These are phyloP conservation scores for Fusarium domesticum DNA, from an alignment of 2,329 filamentous ascomycete species.

Conservation along the genomic window DNA sequence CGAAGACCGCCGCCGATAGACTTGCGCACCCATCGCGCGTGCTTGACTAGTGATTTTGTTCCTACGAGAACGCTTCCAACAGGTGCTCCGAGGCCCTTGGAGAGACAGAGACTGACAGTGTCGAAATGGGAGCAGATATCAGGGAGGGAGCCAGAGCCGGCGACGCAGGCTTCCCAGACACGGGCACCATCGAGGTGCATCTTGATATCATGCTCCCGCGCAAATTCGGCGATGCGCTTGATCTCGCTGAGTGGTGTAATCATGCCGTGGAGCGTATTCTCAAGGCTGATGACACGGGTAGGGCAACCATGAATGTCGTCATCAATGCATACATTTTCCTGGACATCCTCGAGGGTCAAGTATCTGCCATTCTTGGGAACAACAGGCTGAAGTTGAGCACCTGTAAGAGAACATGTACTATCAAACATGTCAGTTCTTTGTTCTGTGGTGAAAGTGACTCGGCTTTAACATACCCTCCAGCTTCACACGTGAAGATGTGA, in stretches of 20 bases:
- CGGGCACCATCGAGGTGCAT: slow-evolving; percentile 78
- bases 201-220: slow-evolving; percentile 58
- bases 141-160: slow-evolving; percentile 62
- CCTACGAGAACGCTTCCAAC: slow-evolving; percentile 74
- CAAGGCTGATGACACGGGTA: slow-evolving; percentile 75
- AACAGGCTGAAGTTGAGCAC: slow-evolving; percentile 66
- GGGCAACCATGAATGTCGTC: slow-evolving; percentile 76
- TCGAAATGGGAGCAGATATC: slow-evolving; percentile 70
- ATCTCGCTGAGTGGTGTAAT: slow-evolving; percentile 74
- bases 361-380: slow-evolving; percentile 68
- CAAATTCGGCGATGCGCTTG: slow-evolving; percentile 67
- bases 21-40: slow-evolving; percentile 55
- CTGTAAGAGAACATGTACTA: slow-evolving; percentile 68
- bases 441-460: too few relatives aligned
- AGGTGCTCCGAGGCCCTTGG: slow-evolving; percentile 78
- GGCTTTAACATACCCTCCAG: slow-evolving; percentile 56
- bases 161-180: slow-evolving; percentile 76
- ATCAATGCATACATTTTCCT: slow-evolving; percentile 60
- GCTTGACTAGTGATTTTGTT: slow-evolving; percentile 33
- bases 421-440: slow-evolving; percentile 10
- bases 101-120: slow-evolving; percentile 74
- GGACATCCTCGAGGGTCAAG: slow-evolving; percentile 73
- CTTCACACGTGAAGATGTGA: slow-evolving; percentile 71
- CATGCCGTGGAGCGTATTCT: slow-evolving; percentile 80
- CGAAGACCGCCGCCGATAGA: slow-evolving; percentile 71